These are phyloP conservation scores for Byssothecium circinans DNA, from an alignment of 2,329 filamentous ascomycete genomes.

Conservation along the genomic window DNA sequence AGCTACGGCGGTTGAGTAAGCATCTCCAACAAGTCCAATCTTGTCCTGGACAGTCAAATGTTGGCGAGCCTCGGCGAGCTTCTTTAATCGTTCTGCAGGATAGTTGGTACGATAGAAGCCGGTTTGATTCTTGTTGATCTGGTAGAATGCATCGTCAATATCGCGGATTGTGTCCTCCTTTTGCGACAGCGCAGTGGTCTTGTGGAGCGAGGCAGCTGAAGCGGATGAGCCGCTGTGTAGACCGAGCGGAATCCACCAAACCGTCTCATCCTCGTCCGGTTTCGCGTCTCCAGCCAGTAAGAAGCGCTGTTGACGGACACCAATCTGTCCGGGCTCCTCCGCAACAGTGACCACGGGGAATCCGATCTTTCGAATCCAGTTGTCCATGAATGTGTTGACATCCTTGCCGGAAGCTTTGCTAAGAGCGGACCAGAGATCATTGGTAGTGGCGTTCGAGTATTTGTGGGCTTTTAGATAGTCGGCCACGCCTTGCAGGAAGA, in stretches of 20 bases:
- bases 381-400: slow-evolving; percentile 83
- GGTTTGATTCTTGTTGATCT: slow-evolving; percentile 85
- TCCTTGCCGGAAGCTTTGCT: slow-evolving; percentile 86
- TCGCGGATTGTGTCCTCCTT: slow-evolving; percentile 77
- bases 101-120: slow-evolving; percentile 95
- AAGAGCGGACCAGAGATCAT: slow-evolving; percentile 86
- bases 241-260: slow-evolving; percentile 93
- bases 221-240: slow-evolving; percentile 69
- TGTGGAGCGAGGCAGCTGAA: slow-evolving; percentile 61
- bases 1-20: slow-evolving; percentile 83
- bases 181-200: slow-evolving; percentile 68
- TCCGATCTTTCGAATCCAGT: slow-evolving; percentile 94
- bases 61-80: slow-evolving; percentile 75
- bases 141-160: slow-evolving; percentile 82
- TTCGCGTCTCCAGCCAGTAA: slow-evolving; percentile 88
- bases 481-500: slow-evolving; percentile 86
- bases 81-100: slow-evolving; percentile 76
- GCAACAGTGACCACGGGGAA: slow-evolving; percentile 87
- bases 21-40: slow-evolving; percentile 88
- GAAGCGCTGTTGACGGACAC: slow-evolving; percentile 84
- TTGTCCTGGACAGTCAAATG: slow-evolving; percentile 83
- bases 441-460: slow-evolving; percentile 87
- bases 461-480: slow-evolving; percentile 86
- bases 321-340: slow-evolving; percentile 81
- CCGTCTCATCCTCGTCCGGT: slow-evolving; percentile 85